A percentile compares a stretch with the other conserved stretches of the same genome.
These are phyloP conservation scores for Aspergillus nanangensis DNA, from an alignment of 495 filamentous ascomycete genomes.

Conservation along the genomic window DNA sequence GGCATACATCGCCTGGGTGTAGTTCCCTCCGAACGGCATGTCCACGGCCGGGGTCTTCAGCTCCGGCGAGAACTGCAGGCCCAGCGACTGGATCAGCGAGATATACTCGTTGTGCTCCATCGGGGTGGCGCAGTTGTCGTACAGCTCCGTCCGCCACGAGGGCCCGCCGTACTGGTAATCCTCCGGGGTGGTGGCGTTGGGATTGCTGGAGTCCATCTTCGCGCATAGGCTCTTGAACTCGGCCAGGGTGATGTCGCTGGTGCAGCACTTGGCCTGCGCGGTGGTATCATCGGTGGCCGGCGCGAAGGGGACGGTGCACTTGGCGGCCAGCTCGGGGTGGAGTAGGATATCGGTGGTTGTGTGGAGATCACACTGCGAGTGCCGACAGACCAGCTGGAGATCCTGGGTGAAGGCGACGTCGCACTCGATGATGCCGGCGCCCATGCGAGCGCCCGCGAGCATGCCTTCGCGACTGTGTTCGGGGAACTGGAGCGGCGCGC, in stretches of 20 bases:
- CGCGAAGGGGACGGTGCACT: constrained; percentile 57
- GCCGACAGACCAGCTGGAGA: constrained; percentile 56
- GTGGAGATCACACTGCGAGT: constrained; percentile 60
- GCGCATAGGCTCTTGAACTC: constrained; percentile 57
- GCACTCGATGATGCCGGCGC: constrained; percentile 61
- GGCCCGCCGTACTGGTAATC: constrained; percentile 51
- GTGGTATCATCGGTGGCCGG: constrained; percentile 36
- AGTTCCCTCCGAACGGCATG: constrained; percentile 57
- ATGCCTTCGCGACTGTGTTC: constrained; percentile 52
- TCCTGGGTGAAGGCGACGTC: constrained; percentile 61
- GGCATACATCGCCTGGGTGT: constrained; percentile 53
- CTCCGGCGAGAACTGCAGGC: constrained; percentile 56
- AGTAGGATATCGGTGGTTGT: constrained; percentile 59
- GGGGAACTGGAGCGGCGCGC: constrained; percentile 57
- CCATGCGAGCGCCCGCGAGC: constrained; percentile 52
- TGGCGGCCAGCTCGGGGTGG: constrained; percentile 49
- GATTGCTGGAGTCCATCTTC: constrained; percentile 58
- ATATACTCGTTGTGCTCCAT: constrained; percentile 52
- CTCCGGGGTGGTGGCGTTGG: constrained; percentile 45
- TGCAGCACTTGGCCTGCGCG: constrained; percentile 57
- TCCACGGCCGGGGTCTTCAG: constrained; percentile 53
- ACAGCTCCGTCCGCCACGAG: constrained; percentile 53
- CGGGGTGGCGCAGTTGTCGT: constrained; percentile 51
- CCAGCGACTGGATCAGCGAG: constrained; percentile 43
- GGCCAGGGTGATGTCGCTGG: constrained; percentile 54